phyloP scores from a whole-genome alignment of 345 rosid species.

The Eutrema heterophyllum region DNA sequence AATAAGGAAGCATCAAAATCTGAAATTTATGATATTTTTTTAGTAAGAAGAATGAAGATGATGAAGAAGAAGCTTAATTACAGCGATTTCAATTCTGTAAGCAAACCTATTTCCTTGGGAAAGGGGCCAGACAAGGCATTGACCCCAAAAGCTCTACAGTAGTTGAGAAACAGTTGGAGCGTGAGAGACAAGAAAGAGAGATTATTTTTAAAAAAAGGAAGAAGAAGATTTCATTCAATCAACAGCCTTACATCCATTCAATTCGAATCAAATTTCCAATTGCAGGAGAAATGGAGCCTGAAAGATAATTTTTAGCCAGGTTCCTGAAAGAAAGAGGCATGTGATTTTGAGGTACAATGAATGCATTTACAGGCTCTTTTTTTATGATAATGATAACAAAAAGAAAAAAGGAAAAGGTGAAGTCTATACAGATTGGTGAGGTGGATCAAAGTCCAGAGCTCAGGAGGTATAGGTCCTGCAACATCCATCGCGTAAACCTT shows the following conservation, averaged over 20 bases:
- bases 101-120: slow-evolving; percentile 62
- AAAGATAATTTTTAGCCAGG: slow-evolving; percentile 24
- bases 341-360: neutral
- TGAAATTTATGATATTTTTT: neutral
- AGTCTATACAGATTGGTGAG: slow-evolving; percentile 30
- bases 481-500: slow-evolving; percentile 20
- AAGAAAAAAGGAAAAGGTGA: neutral
- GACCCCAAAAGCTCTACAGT: slow-evolving; percentile 40
- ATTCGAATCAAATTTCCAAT: slow-evolving; percentile 24
- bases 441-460: slow-evolving; percentile 30
- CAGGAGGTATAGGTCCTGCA: slow-evolving; percentile 23
- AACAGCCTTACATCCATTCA: slow-evolving; percentile 56
- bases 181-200: neutral
- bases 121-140: slow-evolving; percentile 61
- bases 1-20: slow-evolving; percentile 1
- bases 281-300: slow-evolving; percentile 22
- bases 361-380: neutral
- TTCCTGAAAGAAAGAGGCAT: slow-evolving; percentile 19
- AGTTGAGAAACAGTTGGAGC: neutral
- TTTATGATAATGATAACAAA: neutral
- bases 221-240: neutral
- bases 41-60: neutral
- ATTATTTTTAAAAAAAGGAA: neutral
- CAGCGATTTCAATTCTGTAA: slow-evolving; percentile 42
- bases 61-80: slow-evolving; percentile 26